These are phyloP conservation scores for Gliomastix tumulicola DNA, from an alignment of 2,329 filamentous ascomycete species.

Conservation along the genomic window DNA sequence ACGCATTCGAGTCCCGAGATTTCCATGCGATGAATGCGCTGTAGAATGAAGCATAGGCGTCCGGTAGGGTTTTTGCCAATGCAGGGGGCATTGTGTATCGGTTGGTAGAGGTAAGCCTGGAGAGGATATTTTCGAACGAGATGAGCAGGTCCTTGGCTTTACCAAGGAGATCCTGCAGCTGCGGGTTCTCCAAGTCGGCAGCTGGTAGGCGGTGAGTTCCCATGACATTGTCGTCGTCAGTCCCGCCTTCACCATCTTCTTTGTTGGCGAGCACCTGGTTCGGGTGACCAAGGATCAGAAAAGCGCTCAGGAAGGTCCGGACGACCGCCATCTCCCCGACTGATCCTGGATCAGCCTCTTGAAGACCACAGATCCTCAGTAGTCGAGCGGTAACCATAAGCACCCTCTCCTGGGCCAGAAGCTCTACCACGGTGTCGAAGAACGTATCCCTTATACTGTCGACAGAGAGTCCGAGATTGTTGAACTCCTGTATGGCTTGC, in stretches of 20 bases:
- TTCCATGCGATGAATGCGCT: constrained; percentile 82
- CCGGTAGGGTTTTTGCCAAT: constrained; percentile 54
- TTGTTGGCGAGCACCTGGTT: constrained; percentile 72
- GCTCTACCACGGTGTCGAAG: constrained; percentile 66
- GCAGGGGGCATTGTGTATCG: constrained; percentile 59
- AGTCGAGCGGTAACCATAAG: constrained; percentile 59
- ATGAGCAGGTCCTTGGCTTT: constrained; percentile 74
- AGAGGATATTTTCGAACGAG: constrained; percentile 68
- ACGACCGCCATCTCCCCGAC: constrained; percentile 64
- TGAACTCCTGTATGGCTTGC: constrained; percentile 58
- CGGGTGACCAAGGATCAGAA: constrained; percentile 72
- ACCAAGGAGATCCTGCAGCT: constrained; percentile 63
- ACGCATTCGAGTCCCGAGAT: constrained; percentile 67
- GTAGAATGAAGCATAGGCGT: constrained; percentile 67
- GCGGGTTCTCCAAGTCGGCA: constrained; percentile 50
- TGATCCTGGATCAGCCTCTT: constrained; percentile 55
- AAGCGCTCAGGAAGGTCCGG: constrained; percentile 72
- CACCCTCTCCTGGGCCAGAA: constrained; percentile 61
- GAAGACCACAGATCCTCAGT: constrained; percentile 62
- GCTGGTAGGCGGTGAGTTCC: constrained; percentile 22
- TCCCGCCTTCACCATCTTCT: constrained; percentile 50
- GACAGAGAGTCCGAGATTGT: constrained; percentile 59
- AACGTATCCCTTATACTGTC: constrained; percentile 62
- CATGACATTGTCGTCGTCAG: constrained; percentile 34
- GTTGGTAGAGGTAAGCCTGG: constrained; percentile 58